Conservation (phyloP, 495 filamentous ascomycete species). For the Hypoxylon perforatum region DNA sequence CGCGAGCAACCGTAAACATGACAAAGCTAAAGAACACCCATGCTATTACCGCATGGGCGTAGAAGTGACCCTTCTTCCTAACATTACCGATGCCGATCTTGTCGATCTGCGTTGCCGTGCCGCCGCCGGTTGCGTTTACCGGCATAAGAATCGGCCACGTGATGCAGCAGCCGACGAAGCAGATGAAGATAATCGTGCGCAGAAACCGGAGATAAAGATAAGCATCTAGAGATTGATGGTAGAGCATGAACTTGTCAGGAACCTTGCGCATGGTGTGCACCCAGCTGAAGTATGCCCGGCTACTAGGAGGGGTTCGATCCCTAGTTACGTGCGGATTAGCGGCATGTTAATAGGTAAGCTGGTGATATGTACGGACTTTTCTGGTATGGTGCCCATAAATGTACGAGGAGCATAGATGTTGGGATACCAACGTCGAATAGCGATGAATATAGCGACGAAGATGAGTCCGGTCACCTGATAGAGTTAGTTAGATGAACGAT, state of each 20-base stretch:
- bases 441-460: conserved; percentile 43
- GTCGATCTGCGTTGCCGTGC: conserved; percentile 68
- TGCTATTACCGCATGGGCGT: conserved; percentile 69
- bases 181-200: conserved; percentile 73
- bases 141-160: conserved; percentile 84
- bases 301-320: conserved; percentile 39
- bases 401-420: conserved; percentile 46
- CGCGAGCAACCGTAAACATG: conserved; percentile 72
- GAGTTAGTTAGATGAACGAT: conserved; percentile 16
- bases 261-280: conserved; percentile 69
- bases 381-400: conserved; percentile 42
- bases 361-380: conserved; percentile 36
- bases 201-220: conserved; percentile 88
- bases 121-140: conserved; percentile 77
- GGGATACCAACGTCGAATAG: conserved; percentile 39
- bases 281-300: conserved; percentile 63
- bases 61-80: conserved; percentile 61
- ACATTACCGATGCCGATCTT: conserved; percentile 76
- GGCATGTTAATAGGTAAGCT: not conserved
- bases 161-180: conserved; percentile 75
- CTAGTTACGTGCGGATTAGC: conserved; percentile 31
- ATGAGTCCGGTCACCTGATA: conserved; percentile 31
- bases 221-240: conserved; percentile 76
- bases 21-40: conserved; percentile 77
- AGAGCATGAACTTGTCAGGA: conserved; percentile 69